A percentile compares a stretch with the other conserved stretches of the same genome.
Evolutionary conservation across 495 filamentous ascomycete genomes (phyloP).

Genomic region (Pyrenopolyporus hunteri): DNA sequence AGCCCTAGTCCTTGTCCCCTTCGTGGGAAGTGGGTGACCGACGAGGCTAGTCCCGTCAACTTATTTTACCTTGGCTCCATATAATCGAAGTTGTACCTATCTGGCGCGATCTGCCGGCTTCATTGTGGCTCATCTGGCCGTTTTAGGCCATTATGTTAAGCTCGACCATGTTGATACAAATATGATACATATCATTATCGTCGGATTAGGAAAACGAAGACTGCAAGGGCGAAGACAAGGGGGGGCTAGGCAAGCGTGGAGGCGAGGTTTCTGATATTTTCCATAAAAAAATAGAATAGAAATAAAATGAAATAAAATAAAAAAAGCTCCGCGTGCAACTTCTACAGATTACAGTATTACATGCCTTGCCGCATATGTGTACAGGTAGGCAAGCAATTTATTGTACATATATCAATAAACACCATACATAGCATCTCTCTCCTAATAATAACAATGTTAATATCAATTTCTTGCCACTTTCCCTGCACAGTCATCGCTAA

Average conservation of each 20-base stretch:
- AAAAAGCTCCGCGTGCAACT: no score
- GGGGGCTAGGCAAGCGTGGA: constrained; percentile 2
- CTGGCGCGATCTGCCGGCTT: constrained; percentile 37
- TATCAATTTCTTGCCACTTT: constrained; percentile 12
- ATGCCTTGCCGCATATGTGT: background rate
- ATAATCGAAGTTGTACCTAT: constrained; percentile 7
- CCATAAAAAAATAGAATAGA: no score
- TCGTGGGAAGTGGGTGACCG: constrained; percentile 30
- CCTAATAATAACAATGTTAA: constrained; percentile 5
- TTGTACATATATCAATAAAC: no score
- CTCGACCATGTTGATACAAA: constrained; percentile 33
- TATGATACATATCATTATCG: constrained; percentile 27
- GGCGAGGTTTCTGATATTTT: constrained; percentile 8
- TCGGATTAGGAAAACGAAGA: constrained; percentile 31
- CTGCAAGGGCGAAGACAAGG: constrained; percentile 9
- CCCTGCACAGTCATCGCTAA: constrained; percentile 6
- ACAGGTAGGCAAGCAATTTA: no score
- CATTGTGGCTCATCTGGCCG: constrained; percentile 26
- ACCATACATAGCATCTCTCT: no score
- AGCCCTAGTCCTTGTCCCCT: constrained; percentile 21
- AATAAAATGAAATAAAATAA: no score
- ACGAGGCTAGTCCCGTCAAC: constrained; percentile 21
- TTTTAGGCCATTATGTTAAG: constrained; percentile 11
- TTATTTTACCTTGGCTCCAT: constrained; percentile 24
- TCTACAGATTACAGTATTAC: no score